A percentile compares a stretch with the other conserved stretches of the same genome.
Evolutionary conservation across 306 rosid genomes (phyloP).

Genomic region (Prunus padus): DNA sequence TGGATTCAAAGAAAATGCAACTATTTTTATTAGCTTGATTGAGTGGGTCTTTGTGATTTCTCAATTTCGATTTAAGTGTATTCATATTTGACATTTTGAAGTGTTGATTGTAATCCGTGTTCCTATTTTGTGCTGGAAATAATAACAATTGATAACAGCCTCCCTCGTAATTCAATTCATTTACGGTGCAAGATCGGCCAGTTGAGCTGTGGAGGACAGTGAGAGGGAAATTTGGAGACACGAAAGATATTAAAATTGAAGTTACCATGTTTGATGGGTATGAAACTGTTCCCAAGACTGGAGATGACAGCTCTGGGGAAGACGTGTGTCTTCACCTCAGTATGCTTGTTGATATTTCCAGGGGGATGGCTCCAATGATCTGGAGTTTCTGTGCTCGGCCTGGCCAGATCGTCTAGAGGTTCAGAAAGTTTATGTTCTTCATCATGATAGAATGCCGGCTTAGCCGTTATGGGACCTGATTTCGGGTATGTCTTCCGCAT

Average conservation of each 20-base stretch:
- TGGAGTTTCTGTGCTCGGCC: constrained; percentile 74
- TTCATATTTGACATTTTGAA: neutral
- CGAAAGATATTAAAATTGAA: constrained; percentile 66
- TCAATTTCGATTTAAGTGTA: neutral
- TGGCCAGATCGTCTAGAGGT: constrained; percentile 67
- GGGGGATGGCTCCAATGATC: constrained; percentile 41
- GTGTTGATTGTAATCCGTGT: neutral
- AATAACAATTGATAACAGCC: constrained; percentile 42
- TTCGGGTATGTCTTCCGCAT: constrained; percentile 41
- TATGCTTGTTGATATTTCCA: constrained; percentile 64
- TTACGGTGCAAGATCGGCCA: constrained; percentile 62
- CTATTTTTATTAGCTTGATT: neutral
- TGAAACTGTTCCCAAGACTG: constrained; percentile 43
- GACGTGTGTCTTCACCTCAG: constrained; percentile 62
- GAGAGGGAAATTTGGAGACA: constrained; percentile 52
- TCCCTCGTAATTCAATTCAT: constrained; percentile 50
- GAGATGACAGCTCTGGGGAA: constrained; percentile 52
- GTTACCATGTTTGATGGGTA: constrained; percentile 84
- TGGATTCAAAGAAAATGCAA: constrained; percentile 8
- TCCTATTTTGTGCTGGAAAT: constrained; percentile 3
- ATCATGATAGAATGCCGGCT: constrained; percentile 32
- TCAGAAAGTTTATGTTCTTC: constrained; percentile 55
- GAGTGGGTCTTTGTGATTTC: neutral
- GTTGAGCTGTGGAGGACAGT: constrained; percentile 67
- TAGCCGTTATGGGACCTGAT: constrained; percentile 69